These are phyloP conservation scores for Arthrobotrys conoides DNA, from an alignment of 2,329 filamentous ascomycete species.

Conservation along the genomic window DNA sequence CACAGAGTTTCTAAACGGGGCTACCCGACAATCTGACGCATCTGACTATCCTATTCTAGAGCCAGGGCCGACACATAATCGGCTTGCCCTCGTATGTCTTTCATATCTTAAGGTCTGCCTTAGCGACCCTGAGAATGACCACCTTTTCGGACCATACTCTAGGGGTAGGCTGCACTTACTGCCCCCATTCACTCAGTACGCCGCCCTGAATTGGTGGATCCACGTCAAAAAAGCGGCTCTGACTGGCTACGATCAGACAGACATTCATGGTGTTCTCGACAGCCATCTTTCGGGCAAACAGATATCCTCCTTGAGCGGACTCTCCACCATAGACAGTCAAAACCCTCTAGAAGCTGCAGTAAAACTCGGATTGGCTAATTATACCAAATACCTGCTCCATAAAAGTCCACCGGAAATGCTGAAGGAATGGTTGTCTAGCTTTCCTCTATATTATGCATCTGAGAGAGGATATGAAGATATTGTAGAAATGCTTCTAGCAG, in stretches of 20 bases:
- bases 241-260: slow-evolving; percentile 16
- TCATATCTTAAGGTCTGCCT: slow-evolving; percentile 20
- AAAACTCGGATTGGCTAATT: slow-evolving; percentile 40
- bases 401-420: slow-evolving; percentile 39
- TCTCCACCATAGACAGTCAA: not conserved
- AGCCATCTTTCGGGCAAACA: not conserved
- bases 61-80: slow-evolving; percentile 6
- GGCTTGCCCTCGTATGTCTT: slow-evolving; percentile 30
- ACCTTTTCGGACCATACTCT: not conserved
- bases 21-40: slow-evolving; percentile 20
- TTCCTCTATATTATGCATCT: slow-evolving; percentile 59
- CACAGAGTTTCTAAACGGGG: slow-evolving; percentile 28
- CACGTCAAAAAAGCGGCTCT: slow-evolving; percentile 19
- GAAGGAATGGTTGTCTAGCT: no score
- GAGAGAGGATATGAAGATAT: slow-evolving; percentile 2
- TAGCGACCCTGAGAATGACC: slow-evolving; percentile 2
- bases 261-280: slow-evolving; percentile 9
- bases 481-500: no score
- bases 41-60: slow-evolving; percentile 19
- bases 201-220: slow-evolving; percentile 15
- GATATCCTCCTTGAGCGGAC: not conserved
- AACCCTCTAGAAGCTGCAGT: not conserved
- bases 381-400: slow-evolving; percentile 61
- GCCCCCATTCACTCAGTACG: slow-evolving; percentile 15
- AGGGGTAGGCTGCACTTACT: not conserved